Percentiles rank a stretch among this genome's conserved stretches.
Evolutionary conservation across 257 asterid genomes (phyloP).

Genomic region (Ilex aquifolium): DNA sequence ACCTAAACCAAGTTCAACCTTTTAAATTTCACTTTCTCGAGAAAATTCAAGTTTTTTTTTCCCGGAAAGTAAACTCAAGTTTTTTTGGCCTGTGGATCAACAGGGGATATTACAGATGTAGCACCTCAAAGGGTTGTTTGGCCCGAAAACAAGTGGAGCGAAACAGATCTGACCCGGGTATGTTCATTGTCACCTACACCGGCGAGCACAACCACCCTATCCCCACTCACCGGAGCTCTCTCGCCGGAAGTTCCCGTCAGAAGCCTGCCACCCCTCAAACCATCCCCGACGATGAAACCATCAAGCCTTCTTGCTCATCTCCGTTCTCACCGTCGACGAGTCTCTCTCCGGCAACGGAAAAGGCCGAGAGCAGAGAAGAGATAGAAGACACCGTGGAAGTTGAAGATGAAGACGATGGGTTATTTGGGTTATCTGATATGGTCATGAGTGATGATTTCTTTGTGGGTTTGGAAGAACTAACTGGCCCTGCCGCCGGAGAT

Average conservation of each 20-base stretch:
- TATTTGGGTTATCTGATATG: slow-evolving; percentile 35
- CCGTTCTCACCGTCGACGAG: slow-evolving; percentile 1
- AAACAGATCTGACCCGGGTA: slow-evolving; percentile 43
- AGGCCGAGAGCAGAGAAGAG: slow-evolving; percentile 40
- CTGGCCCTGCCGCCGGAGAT: no score
- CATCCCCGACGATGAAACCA: slow-evolving; percentile 11
- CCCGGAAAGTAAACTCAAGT: no score
- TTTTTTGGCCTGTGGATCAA: background rate
- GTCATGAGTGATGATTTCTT: slow-evolving; percentile 42
- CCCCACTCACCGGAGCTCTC: slow-evolving; percentile 55
- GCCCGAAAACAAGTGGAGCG: slow-evolving; percentile 73
- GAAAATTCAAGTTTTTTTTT: background rate
- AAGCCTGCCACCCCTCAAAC: slow-evolving; percentile 19
- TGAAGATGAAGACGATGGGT: slow-evolving; percentile 27
- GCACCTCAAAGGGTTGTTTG: slow-evolving; percentile 53
- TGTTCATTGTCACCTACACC: slow-evolving; percentile 58
- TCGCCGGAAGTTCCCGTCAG: slow-evolving; percentile 44
- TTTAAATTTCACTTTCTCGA: background rate
- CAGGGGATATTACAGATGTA: slow-evolving; percentile 62
- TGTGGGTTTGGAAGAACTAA: slow-evolving; percentile 33
- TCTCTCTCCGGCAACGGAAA: slow-evolving; percentile 11
- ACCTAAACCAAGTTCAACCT: no score
- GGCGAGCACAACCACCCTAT: slow-evolving; percentile 53
- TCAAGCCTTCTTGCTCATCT: slow-evolving; percentile 13
- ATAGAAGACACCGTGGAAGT: background rate